These are phyloP conservation scores for Penicillium oxalicum DNA, from an alignment of 2,329 filamentous ascomycete species.

Conservation along the genomic window DNA sequence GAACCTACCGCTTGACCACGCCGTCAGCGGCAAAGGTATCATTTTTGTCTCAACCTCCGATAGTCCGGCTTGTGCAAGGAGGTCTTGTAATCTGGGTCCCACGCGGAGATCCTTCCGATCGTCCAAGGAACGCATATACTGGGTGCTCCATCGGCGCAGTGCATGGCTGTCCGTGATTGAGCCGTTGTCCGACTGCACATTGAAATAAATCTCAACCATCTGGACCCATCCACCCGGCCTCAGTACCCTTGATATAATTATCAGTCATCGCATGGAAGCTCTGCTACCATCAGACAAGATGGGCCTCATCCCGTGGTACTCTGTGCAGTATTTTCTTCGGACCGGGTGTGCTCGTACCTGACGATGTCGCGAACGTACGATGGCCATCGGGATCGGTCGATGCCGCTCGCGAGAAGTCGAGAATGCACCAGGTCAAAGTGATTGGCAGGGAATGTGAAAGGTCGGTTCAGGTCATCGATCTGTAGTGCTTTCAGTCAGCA, in stretches of 20 bases:
- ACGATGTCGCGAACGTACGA: constrained; percentile 71
- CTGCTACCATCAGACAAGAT: too few species aligned
- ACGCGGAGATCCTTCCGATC: constrained; percentile 61
- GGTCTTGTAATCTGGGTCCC: constrained; percentile 53
- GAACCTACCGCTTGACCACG: constrained; percentile 59
- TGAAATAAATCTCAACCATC: constrained; percentile 80
- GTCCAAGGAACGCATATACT: constrained; percentile 57
- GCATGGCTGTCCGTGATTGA: constrained; percentile 63
- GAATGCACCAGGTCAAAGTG: constrained; percentile 82
- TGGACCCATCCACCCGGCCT: constrained; percentile 78
- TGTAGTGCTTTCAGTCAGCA: constrained; percentile 22
- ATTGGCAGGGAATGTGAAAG: constrained; percentile 62
- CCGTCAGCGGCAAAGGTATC: constrained; percentile 63
- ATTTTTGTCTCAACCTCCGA: constrained; percentile 61
- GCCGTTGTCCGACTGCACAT: constrained; percentile 79
- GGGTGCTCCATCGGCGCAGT: constrained; percentile 59
- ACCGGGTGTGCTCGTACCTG: constrained; percentile 29
- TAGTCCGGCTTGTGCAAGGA: constrained; percentile 60
- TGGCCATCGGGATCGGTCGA: constrained; percentile 66
- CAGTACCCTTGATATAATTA: constrained; percentile 37
- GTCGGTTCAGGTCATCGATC: constrained; percentile 65
- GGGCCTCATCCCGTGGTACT: too few species aligned
- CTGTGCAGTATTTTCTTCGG: too few species aligned
- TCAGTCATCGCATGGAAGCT: constrained; percentile 3
- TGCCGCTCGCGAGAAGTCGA: constrained; percentile 53